Conservation (phyloP, 768 basidiomycete species). For the Omphalotus guepiniiformis region DNA sequence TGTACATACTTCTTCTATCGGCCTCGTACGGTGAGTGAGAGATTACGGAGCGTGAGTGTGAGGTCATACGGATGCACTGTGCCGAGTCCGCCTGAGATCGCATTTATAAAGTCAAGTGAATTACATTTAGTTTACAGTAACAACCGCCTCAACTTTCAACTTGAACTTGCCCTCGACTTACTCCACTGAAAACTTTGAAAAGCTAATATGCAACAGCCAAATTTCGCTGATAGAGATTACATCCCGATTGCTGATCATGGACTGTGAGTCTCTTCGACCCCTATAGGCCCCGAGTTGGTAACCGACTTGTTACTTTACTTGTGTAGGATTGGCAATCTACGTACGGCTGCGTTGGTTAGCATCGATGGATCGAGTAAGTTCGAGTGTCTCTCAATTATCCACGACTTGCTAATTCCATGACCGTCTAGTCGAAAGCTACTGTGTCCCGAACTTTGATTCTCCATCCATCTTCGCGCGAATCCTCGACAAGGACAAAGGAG, state of each 20-base stretch:
- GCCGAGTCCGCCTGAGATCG: no score
- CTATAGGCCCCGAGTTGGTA: not conserved
- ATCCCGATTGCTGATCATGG: slow-evolving; percentile 76
- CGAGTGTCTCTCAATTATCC: not conserved
- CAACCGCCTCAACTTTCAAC: no score
- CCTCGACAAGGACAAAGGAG: slow-evolving; percentile 80
- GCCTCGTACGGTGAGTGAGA: no score
- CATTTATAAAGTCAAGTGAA: no score
- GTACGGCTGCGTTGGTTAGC: slow-evolving; percentile 80
- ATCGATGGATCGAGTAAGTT: slow-evolving; percentile 75
- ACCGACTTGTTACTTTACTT: slow-evolving; percentile 9
- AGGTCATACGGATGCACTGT: no score
- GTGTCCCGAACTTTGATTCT: slow-evolving; percentile 90
- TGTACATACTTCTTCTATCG: no score
- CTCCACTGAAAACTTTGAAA: no score
- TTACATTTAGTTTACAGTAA: no score
- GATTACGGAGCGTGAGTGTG: no score
- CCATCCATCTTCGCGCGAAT: slow-evolving; percentile 90
- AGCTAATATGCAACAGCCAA: slow-evolving; percentile 53
- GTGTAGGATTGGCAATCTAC: slow-evolving; percentile 73
- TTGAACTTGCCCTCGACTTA: no score
- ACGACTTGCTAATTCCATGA: not conserved
- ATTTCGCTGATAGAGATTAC: slow-evolving; percentile 60
- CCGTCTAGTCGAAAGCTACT: slow-evolving; percentile 81
- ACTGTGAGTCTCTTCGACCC: slow-evolving; percentile 42